phyloP scores from a whole-genome alignment of 371 early-diverging fungal species.

The Smittium culicis region DNA sequence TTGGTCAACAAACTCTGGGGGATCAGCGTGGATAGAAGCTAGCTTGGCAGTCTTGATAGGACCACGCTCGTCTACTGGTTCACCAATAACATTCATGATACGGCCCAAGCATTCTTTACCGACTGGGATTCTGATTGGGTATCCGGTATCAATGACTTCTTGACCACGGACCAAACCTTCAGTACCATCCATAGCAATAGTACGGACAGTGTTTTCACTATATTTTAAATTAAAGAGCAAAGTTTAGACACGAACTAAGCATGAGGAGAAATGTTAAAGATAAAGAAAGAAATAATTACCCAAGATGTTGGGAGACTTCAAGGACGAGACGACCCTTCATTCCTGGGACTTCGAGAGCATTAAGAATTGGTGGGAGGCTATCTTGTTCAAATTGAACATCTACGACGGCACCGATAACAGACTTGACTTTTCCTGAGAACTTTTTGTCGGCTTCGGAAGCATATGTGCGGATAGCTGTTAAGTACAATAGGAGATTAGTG shows the following conservation, averaged over 20 bases:
- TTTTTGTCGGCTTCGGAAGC: slow-evolving; percentile 30
- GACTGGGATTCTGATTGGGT: slow-evolving; percentile 87
- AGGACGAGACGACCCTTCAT: slow-evolving; percentile 80
- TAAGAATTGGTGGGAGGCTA: slow-evolving; percentile 85
- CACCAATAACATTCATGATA: slow-evolving; percentile 97
- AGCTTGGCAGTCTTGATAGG: slow-evolving; percentile 81
- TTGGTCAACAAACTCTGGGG: slow-evolving; percentile 92
- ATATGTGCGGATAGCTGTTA: slow-evolving; percentile 21
- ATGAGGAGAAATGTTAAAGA: not conserved
- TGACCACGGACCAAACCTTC: slow-evolving; percentile 96
- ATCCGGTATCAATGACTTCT: slow-evolving; percentile 83
- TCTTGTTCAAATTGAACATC: slow-evolving; percentile 93
- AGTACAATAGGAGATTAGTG: no score
- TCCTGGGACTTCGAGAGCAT: slow-evolving; percentile 88
- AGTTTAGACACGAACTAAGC: no score
- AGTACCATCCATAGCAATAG: slow-evolving; percentile 98
- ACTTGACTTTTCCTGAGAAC: slow-evolving; percentile 41
- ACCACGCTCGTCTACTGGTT: slow-evolving; percentile 95
- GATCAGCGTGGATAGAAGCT: slow-evolving; percentile 82
- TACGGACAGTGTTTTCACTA: slow-evolving; percentile 90
- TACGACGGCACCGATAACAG: slow-evolving; percentile 96
- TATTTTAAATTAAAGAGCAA: not conserved
- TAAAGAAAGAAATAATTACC: slow-evolving; percentile 20
- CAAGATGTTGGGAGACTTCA: slow-evolving; percentile 93
- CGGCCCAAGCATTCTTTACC: slow-evolving; percentile 92